phyloP scores from a whole-genome alignment of 163 green algal genomes.

The Scenedesmus sp. region DNA sequence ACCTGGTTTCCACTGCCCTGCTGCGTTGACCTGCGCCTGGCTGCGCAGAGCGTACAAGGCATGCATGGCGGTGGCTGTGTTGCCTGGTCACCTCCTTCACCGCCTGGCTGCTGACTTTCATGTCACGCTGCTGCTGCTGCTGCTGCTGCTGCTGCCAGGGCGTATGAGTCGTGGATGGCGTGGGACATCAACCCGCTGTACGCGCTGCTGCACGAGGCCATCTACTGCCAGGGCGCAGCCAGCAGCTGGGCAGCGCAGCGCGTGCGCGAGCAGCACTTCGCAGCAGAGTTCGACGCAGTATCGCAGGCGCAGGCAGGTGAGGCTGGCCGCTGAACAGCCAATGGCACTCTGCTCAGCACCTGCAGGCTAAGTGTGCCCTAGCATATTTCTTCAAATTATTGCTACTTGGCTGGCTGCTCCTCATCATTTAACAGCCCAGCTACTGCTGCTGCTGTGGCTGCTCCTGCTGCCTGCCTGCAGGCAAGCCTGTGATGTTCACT shows the following conservation, averaged over 20 bases:
- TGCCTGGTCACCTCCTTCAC: background rate
- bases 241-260: slow-evolving; percentile 88
- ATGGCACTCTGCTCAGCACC: background rate
- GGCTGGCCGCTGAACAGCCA: background rate
- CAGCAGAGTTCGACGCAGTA: slow-evolving; percentile 78
- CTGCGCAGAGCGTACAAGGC: no score
- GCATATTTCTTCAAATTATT: no score
- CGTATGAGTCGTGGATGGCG: slow-evolving; percentile 81
- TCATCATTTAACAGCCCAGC: background rate
- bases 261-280: slow-evolving; percentile 70
- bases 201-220: slow-evolving; percentile 94
- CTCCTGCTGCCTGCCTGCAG: slow-evolving; percentile 29
- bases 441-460: slow-evolving; percentile 25
- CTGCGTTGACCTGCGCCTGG: no score
- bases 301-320: slow-evolving; percentile 58
- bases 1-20: no score
- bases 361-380: background rate
- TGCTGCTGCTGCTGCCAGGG: slow-evolving; percentile 57
- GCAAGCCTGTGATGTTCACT: slow-evolving; percentile 67
- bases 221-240: slow-evolving; percentile 91
- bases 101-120: background rate
- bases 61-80: background rate
- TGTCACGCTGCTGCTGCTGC: background rate
- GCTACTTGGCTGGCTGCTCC: no score
- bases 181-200: slow-evolving; percentile 97